Evolutionary conservation across 2,329 filamentous ascomycete species (phyloP).

Genomic region (Aspergillus sp.): DNA sequence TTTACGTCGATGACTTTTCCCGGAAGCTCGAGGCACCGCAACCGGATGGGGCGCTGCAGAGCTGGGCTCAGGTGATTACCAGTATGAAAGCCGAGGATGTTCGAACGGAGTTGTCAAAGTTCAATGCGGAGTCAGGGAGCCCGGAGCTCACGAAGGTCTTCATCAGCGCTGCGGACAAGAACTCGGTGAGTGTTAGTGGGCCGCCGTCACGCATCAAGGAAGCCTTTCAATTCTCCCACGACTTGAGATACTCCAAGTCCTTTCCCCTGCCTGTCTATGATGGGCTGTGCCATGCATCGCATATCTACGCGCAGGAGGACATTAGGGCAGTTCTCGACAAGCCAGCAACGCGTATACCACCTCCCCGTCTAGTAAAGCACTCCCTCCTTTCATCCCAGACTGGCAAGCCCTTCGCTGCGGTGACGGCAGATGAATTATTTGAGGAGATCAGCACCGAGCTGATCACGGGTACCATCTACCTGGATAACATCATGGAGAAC

Average conservation of each 20-base stretch:
- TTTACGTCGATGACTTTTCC: conserved; percentile 45
- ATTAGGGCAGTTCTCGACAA: conserved; percentile 4
- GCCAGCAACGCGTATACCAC: conserved; percentile 4
- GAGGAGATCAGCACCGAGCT: conserved; percentile 11
- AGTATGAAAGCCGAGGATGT: conserved; percentile 5
- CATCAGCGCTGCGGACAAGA: conserved; percentile 18
- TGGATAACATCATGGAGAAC: conserved; percentile 8
- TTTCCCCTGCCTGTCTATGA: conserved; percentile 21
- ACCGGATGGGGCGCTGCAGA: conserved; percentile 10
- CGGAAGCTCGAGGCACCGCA: conserved; percentile 42
- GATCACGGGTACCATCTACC: conserved; percentile 10
- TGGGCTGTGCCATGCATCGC: conserved; percentile 37
- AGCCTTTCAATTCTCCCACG: conserved; percentile 12
- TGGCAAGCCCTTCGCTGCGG: conserved; percentile 8
- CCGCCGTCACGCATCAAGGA: conserved; percentile 22
- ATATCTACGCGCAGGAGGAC: conserved; percentile 41
- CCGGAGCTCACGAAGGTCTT: conserved; percentile 20
- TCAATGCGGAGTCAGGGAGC: conserved; percentile 5
- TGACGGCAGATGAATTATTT: conserved; percentile 9
- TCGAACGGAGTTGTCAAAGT: conserved; percentile 9
- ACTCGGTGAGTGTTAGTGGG: conserved; percentile 24
- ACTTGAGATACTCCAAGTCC: conserved; percentile 18
- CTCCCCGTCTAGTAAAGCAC: background rate
- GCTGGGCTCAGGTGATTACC: conserved; percentile 14
- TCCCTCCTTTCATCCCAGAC: conserved; percentile 11